Percentiles rank a stretch among this genome's conserved stretches.
These are phyloP conservation scores for Holtermanniella nyarrowii DNA, from an alignment of 768 basidiomycete genomes.

Conservation along the genomic window DNA sequence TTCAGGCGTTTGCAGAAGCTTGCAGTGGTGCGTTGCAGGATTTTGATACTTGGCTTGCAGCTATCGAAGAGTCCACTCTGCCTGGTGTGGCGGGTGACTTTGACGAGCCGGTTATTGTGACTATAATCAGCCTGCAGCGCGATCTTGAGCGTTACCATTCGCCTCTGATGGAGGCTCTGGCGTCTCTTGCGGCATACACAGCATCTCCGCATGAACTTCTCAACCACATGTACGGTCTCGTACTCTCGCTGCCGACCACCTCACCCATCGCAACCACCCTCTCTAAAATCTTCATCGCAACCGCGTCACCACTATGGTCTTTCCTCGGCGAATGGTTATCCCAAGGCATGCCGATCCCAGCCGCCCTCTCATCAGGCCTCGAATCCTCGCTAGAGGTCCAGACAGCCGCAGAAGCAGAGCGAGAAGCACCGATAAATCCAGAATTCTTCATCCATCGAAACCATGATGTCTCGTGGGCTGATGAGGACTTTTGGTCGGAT, in stretches of 20 bases:
- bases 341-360: slow-evolving; percentile 27
- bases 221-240: slow-evolving; percentile 12
- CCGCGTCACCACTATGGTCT: slow-evolving; percentile 19
- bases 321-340: slow-evolving; percentile 22
- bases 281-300: slow-evolving; percentile 8
- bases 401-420: slow-evolving; percentile 6
- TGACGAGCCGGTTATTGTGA: slow-evolving; percentile 2
- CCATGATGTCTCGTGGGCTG: slow-evolving; percentile 29
- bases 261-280: not conserved
- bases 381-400: not conserved
- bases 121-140: slow-evolving; percentile 9
- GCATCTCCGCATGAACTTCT: slow-evolving; percentile 10
- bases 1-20: slow-evolving; percentile 26
- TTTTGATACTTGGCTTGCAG: slow-evolving; percentile 16
- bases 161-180: slow-evolving; percentile 7
- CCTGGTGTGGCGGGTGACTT: not conserved
- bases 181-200: slow-evolving; percentile 5
- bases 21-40: slow-evolving; percentile 5
- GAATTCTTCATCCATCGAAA: slow-evolving; percentile 28
- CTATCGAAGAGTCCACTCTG: slow-evolving; percentile 13
- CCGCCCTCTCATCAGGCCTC: slow-evolving; percentile 1
- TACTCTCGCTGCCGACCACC: not conserved
- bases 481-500: slow-evolving; percentile 33
- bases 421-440: slow-evolving; percentile 9
- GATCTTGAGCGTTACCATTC: slow-evolving; percentile 9